A percentile compares a stretch with the other conserved stretches of the same genome.
phyloP scores from a whole-genome alignment of 1,284 basidiomycete species.

The Fomitopsis schrenkii region DNA sequence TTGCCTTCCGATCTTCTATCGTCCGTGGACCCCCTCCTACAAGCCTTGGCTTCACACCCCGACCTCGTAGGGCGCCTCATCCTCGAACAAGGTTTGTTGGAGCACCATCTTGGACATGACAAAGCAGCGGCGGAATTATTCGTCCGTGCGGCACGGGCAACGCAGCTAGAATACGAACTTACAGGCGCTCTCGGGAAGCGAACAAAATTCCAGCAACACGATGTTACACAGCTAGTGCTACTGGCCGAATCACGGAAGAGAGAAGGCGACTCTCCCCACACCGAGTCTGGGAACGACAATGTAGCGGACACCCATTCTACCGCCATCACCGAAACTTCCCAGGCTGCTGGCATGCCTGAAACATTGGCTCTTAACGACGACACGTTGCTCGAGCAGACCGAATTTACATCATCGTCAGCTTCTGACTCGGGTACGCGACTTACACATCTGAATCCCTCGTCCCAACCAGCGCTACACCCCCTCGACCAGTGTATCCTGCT shows the following conservation, averaged over 20 bases:
- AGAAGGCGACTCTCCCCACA: slow-evolving; percentile 29
- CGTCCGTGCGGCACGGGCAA: slow-evolving; percentile 72
- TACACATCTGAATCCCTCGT: slow-evolving; percentile 71
- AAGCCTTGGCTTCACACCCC: slow-evolving; percentile 36
- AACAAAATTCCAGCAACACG: slow-evolving; percentile 90
- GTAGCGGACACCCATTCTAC: slow-evolving; percentile 14
- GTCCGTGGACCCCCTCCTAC: slow-evolving; percentile 46
- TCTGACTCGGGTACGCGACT: slow-evolving; percentile 41
- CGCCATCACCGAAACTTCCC: not conserved
- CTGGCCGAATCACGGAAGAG: slow-evolving; percentile 78
- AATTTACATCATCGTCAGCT: slow-evolving; percentile 71
- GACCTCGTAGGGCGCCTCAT: slow-evolving; percentile 71
- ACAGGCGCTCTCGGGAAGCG: slow-evolving; percentile 92
- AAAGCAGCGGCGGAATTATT: slow-evolving; percentile 79
- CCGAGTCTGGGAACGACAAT: slow-evolving; percentile 18
- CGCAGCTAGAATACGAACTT: slow-evolving; percentile 85
- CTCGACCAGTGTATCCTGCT: slow-evolving; percentile 91
- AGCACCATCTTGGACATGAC: slow-evolving; percentile 75
- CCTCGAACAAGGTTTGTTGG: slow-evolving; percentile 79
- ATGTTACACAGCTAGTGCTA: slow-evolving; percentile 89
- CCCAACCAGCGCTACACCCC: slow-evolving; percentile 85
- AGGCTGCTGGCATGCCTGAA: slow-evolving; percentile 54
- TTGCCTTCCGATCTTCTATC: slow-evolving; percentile 47
- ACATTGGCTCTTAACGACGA: slow-evolving; percentile 91
- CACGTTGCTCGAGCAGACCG: slow-evolving; percentile 91